These are phyloP conservation scores for Aeschynomene evenia DNA, from an alignment of 306 rosid species.

Conservation along the genomic window DNA sequence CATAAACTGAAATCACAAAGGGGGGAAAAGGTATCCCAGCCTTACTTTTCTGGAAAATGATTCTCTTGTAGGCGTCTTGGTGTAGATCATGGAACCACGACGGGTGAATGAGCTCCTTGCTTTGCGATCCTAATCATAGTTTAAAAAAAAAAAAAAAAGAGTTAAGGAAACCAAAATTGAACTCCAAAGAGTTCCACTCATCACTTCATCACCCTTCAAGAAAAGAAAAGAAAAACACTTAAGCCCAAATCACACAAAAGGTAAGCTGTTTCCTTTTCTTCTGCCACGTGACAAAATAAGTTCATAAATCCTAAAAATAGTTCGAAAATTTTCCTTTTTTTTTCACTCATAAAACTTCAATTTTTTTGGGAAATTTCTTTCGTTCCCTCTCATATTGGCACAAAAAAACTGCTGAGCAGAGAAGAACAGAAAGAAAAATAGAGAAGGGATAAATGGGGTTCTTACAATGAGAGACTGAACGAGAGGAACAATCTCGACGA, in stretches of 20 bases:
- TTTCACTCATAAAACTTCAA: neutral
- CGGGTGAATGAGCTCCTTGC: conserved; percentile 80
- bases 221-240: neutral
- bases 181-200: neutral
- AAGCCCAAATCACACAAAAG: neutral
- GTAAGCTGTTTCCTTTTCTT: conserved; percentile 6
- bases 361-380: neutral
- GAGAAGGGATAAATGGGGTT: neutral
- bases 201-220: neutral
- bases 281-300: neutral
- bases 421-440: neutral
- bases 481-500: conserved; percentile 85
- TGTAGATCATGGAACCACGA: conserved; percentile 83
- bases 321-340: neutral
- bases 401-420: neutral
- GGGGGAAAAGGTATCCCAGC: neutral
- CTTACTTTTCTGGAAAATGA: conserved; percentile 64
- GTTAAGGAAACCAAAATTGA: neutral
- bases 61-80: conserved; percentile 90
- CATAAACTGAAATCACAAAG: conserved; percentile 6
- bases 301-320: neutral
- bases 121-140: conserved; percentile 72
- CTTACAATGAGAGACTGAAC: conserved; percentile 85
- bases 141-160: conserved; percentile 2
- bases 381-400: neutral